Conservation (phyloP, 2,329 filamentous ascomycete genomes). For the Ampelomyces quisqualis region DNA sequence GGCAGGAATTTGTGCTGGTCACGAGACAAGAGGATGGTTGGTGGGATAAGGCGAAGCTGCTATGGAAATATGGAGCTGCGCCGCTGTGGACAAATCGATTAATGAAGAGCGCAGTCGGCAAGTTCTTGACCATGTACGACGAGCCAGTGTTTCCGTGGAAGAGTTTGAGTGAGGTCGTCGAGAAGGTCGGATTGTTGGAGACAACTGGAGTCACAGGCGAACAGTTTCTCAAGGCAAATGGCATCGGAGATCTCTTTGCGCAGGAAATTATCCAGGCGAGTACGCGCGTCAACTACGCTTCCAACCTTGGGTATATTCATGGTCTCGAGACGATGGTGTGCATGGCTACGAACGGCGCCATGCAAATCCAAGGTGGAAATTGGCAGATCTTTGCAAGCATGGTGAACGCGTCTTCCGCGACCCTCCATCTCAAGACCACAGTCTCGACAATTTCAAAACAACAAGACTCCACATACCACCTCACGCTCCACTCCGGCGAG, state of each 20-base stretch:
- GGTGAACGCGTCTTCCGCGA: constrained; percentile 64
- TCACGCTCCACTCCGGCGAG: constrained; percentile 37
- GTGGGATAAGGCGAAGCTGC: constrained; percentile 77
- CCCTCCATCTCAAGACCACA: constrained; percentile 64
- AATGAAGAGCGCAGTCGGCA: constrained; percentile 68
- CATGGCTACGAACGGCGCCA: constrained; percentile 82
- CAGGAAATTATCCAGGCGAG: constrained; percentile 83
- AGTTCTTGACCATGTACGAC: constrained; percentile 79
- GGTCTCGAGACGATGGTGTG: constrained; percentile 89
- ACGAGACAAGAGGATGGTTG: constrained; percentile 64
- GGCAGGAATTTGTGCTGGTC: constrained; percentile 69
- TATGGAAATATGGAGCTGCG: constrained; percentile 82
- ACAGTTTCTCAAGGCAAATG: constrained; percentile 68
- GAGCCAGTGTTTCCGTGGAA: constrained; percentile 80
- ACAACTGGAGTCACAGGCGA: constrained; percentile 71
- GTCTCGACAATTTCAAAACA: constrained; percentile 60
- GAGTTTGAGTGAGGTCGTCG: constrained; percentile 68
- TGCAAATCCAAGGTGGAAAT: constrained; percentile 79
- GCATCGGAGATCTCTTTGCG: constrained; percentile 67
- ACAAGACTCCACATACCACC: constrained; percentile 44
- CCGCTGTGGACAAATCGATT: constrained; percentile 72
- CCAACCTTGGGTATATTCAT: constrained; percentile 82
- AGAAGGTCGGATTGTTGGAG: constrained; percentile 65
- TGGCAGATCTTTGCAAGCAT: constrained; percentile 92
- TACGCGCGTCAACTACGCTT: constrained; percentile 92